Percentiles rank a stretch among this genome's conserved stretches.
Evolutionary conservation across 1,284 basidiomycete genomes (phyloP).

Genomic region (Cutaneotrichosporon cutaneum): DNA sequence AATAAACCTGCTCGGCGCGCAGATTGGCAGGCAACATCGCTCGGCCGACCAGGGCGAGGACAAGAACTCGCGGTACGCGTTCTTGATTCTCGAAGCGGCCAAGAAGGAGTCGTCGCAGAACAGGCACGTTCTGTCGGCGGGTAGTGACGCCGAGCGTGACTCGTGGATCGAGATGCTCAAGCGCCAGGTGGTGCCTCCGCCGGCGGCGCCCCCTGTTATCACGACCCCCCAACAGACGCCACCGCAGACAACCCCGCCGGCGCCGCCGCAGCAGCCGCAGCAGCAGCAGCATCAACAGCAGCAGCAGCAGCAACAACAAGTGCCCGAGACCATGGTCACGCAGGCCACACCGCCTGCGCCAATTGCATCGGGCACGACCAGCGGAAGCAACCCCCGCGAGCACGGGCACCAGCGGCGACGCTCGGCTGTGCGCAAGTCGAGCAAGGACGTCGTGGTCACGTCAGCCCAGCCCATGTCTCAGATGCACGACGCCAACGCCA

Average conservation of each 20-base stretch:
- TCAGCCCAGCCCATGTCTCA: constrained; percentile 63
- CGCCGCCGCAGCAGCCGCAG: background rate
- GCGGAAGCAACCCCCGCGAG: background rate
- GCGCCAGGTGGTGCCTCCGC: constrained; percentile 59
- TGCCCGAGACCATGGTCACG: constrained; percentile 30
- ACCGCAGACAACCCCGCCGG: constrained; percentile 22
- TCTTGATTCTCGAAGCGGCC: constrained; percentile 86
- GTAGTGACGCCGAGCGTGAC: constrained; percentile 89
- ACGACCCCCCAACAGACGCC: constrained; percentile 43
- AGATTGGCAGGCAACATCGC: constrained; percentile 72
- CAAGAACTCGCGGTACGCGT: constrained; percentile 92
- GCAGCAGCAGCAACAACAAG: constrained; percentile 61
- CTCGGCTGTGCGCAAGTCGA: constrained; percentile 49
- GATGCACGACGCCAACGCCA: constrained; percentile 63
- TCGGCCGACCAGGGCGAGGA: constrained; percentile 64
- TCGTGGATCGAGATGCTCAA: constrained; percentile 93
- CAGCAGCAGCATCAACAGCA: constrained; percentile 23
- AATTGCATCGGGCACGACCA: background rate
- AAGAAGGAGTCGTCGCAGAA: constrained; percentile 62
- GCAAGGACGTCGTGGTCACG: constrained; percentile 63
- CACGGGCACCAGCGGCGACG: constrained; percentile 27
- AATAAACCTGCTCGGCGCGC: constrained; percentile 79
- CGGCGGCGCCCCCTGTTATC: constrained; percentile 32
- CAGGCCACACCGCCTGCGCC: constrained; percentile 5
- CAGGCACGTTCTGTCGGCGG: constrained; percentile 90